A percentile compares a stretch with the other conserved stretches of the same genome.
Conservation (phyloP, 1,139 yeast species). For the Taphrina communis region DNA sequence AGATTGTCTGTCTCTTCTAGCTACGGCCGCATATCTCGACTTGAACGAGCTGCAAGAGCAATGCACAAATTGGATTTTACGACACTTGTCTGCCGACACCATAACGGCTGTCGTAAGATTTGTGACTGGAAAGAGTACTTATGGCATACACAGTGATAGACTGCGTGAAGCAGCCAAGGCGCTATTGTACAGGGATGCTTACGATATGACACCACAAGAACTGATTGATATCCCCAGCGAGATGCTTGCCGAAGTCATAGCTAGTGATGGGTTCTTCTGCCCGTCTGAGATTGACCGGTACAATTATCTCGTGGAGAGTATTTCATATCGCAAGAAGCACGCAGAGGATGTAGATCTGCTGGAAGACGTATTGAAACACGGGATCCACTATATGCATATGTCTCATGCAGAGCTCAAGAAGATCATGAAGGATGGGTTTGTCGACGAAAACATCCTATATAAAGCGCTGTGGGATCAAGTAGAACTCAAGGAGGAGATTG, state of each 20-base stretch:
- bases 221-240: slow-evolving; percentile 59
- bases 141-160: slow-evolving; percentile 57
- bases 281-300: slow-evolving; percentile 63
- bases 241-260: slow-evolving; percentile 56
- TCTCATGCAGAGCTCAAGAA: slow-evolving; percentile 46
- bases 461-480: slow-evolving; percentile 39
- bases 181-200: slow-evolving; percentile 57
- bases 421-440: slow-evolving; percentile 25
- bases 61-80: slow-evolving; percentile 55
- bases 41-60: slow-evolving; percentile 56
- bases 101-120: slow-evolving; percentile 54
- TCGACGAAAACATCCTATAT: slow-evolving; percentile 25
- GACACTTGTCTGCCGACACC: slow-evolving; percentile 52
- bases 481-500: slow-evolving; percentile 33
- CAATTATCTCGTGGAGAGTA: slow-evolving; percentile 54
- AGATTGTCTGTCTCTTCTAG: slow-evolving; percentile 55
- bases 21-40: slow-evolving; percentile 59
- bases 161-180: slow-evolving; percentile 58
- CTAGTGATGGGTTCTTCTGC: slow-evolving; percentile 59
- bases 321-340: slow-evolving; percentile 51
- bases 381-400: slow-evolving; percentile 58
- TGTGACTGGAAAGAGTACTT: slow-evolving; percentile 54
- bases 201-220: slow-evolving; percentile 55
- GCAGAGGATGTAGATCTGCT: slow-evolving; percentile 46
- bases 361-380: slow-evolving; percentile 53